These are phyloP conservation scores for Trypanosoma lewisi DNA, from an alignment of 208 protist genomes.

Conservation along the genomic window DNA sequence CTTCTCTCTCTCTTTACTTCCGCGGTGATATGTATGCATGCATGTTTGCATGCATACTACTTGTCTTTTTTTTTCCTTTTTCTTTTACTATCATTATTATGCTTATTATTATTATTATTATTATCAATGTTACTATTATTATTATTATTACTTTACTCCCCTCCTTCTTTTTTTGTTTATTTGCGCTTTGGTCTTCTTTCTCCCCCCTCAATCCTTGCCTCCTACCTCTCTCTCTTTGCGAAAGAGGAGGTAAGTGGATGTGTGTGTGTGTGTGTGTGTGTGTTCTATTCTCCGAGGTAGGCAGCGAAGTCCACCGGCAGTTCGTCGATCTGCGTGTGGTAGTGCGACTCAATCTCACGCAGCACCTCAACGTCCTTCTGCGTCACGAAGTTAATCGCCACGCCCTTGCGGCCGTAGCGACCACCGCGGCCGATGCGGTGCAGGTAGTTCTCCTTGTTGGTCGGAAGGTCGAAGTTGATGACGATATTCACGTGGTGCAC, in stretches of 20 bases:
- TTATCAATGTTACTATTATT: conserved; percentile 1
- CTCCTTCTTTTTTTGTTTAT: conserved; percentile 7
- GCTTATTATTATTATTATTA: conserved; percentile 6
- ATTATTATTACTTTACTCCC: neutral
- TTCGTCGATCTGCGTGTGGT: conserved; percentile 99
- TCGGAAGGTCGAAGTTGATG: conserved; percentile 99
- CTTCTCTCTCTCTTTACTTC: neutral
- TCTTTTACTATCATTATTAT: neutral
- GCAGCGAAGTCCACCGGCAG: conserved; percentile 97
- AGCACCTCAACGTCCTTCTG: conserved; percentile 96
- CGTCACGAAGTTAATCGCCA: conserved; percentile 99
- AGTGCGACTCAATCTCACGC: conserved; percentile 98
- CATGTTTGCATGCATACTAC: neutral
- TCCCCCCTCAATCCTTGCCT: neutral
- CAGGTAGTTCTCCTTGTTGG: conserved; percentile 99
- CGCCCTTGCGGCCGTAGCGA: conserved; percentile 99
- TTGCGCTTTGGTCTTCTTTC: neutral
- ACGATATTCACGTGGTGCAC: conserved; percentile 99
- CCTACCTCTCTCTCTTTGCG: neutral
- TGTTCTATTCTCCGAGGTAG: conserved; percentile 29
- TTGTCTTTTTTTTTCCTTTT: neutral
- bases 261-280: neutral
- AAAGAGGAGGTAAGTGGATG: too few relatives aligned
- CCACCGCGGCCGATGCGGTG: conserved; percentile 99
- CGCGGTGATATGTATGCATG: conserved; percentile 2